Conservation (phyloP, 768 basidiomycete genomes). For the Scleroderma bovista region DNA sequence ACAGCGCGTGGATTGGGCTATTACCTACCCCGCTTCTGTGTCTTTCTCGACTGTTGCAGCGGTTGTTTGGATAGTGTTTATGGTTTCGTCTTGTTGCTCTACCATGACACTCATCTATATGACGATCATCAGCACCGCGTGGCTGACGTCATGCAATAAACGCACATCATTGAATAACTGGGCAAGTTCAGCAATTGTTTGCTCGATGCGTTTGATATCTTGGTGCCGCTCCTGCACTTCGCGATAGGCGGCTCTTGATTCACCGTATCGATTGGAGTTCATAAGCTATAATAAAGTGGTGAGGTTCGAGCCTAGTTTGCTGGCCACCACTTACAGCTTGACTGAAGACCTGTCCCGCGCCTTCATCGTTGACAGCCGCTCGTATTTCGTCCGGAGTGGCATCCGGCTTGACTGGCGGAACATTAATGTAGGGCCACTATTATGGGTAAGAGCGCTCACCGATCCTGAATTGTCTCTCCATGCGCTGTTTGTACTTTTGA, state of each 20-base stretch:
- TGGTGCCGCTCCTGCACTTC: conserved; percentile 98
- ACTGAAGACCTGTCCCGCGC: conserved; percentile 82
- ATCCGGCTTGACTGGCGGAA: conserved; percentile 74
- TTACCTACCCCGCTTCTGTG: conserved; percentile 72
- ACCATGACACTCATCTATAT: conserved; percentile 88
- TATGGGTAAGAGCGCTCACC: conserved; percentile 37
- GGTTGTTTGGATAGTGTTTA: conserved; percentile 76
- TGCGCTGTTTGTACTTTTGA: conserved; percentile 69
- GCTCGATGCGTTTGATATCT: conserved; percentile 93
- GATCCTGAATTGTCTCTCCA: conserved; percentile 86
- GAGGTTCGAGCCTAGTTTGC: neutral
- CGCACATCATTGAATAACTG: conserved; percentile 93
- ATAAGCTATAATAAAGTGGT: conserved; percentile 51
- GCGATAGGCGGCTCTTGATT: conserved; percentile 83
- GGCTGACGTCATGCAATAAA: conserved; percentile 5
- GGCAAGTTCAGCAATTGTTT: conserved; percentile 87
- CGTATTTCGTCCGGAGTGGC: conserved; percentile 85
- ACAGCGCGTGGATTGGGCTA: neutral
- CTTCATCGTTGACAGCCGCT: conserved; percentile 82
- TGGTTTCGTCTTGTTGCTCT: conserved; percentile 88
- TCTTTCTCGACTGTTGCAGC: conserved; percentile 76
- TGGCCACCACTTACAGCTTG: conserved; percentile 55
- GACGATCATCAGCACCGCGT: conserved; percentile 1
- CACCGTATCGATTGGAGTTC: conserved; percentile 86
- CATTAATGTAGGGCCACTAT: neutral